Evolutionary conservation across 2,329 filamentous ascomycete genomes (phyloP).

Genomic region (Trichoderma semiorbis): DNA sequence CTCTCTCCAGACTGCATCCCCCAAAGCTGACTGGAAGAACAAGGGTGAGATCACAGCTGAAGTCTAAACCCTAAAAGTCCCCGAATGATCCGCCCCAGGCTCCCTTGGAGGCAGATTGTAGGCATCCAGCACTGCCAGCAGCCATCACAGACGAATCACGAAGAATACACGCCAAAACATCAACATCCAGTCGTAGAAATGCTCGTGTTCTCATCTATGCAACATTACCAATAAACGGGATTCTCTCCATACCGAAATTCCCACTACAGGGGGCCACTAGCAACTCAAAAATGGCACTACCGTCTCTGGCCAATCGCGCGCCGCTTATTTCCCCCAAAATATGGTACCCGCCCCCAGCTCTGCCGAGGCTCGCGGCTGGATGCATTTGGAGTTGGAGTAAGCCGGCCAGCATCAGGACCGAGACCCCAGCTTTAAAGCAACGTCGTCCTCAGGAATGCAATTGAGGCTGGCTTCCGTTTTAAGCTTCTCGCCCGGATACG

Average conservation of each 20-base stretch:
- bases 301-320: background rate
- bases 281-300: background rate
- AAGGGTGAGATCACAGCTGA: background rate
- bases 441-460: constrained; percentile 1
- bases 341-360: background rate
- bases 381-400: background rate
- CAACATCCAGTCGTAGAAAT: background rate
- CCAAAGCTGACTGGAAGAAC: background rate
- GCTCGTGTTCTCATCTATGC: background rate
- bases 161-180: background rate
- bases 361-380: constrained; percentile 11
- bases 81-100: background rate
- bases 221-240: background rate
- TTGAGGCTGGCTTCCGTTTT: background rate
- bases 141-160: background rate
- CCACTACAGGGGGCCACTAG: background rate
- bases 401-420: background rate
- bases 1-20: background rate
- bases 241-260: background rate
- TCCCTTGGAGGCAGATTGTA: background rate
- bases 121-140: background rate
- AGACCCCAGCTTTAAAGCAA: background rate
- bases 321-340: background rate
- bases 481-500: background rate
- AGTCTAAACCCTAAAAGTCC: background rate